Percentiles rank a stretch among this genome's conserved stretches.
These are phyloP conservation scores for Thermomucor indicae-seudaticae DNA, from an alignment of 371 early-diverging fungal species.

Conservation along the genomic window DNA sequence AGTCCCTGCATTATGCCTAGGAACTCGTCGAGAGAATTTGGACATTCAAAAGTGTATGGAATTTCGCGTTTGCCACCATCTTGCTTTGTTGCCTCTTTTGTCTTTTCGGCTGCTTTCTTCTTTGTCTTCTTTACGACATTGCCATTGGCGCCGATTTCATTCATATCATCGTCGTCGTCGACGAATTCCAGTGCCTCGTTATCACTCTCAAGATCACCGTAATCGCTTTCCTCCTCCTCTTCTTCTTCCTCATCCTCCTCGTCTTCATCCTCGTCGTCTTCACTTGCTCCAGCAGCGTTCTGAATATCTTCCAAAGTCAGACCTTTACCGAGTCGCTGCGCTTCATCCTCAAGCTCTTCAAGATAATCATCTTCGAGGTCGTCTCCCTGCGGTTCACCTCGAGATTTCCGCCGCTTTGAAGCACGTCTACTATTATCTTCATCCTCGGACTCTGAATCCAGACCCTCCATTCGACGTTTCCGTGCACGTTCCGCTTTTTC, in stretches of 20 bases:
- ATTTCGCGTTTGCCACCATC: constrained; percentile 47
- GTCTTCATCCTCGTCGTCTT: constrained; percentile 33
- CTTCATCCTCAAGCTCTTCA: constrained; percentile 39
- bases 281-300: constrained; percentile 25
- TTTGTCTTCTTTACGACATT: constrained; percentile 30
- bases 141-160: constrained; percentile 33
- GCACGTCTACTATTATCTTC: constrained; percentile 47
- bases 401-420: constrained; percentile 33
- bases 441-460: constrained; percentile 64
- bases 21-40: constrained; percentile 64
- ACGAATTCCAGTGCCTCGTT: constrained; percentile 30
- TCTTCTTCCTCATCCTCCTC: constrained; percentile 48
- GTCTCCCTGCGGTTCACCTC: constrained; percentile 70
- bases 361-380: constrained; percentile 80
- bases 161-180: constrained; percentile 52
- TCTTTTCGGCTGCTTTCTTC: constrained; percentile 3
- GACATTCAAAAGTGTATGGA: constrained; percentile 83
- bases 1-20: constrained; percentile 46
- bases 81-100: constrained; percentile 13
- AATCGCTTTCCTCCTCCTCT: constrained; percentile 27
- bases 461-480: constrained; percentile 84
- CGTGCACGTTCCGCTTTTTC: constrained; percentile 85
- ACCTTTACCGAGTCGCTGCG: constrained; percentile 37
- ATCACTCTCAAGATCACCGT: constrained; percentile 42
- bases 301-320: constrained; percentile 48